These are phyloP conservation scores for Colletotrichum tropicale DNA, from an alignment of 2,329 filamentous ascomycete species.

Conservation along the genomic window DNA sequence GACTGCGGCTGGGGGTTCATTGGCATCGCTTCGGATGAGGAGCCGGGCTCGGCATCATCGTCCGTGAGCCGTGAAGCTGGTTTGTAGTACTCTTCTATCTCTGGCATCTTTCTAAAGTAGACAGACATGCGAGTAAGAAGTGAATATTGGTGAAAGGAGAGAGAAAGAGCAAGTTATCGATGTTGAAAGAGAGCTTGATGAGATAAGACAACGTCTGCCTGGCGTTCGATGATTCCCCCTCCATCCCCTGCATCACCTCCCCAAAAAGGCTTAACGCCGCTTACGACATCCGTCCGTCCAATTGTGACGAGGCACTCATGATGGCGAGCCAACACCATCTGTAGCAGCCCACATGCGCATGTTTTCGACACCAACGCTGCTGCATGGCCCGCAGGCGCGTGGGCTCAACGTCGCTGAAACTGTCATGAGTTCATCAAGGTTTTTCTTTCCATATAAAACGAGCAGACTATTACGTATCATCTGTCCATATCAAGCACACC, in stretches of 20 bases:
- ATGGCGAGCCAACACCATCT: not conserved
- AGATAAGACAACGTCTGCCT: not conserved
- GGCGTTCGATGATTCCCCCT: not conserved
- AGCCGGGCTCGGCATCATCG: not conserved
- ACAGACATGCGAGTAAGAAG: not conserved
- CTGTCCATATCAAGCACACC: not conserved
- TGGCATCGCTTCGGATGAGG: not conserved
- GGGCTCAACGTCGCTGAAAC: not conserved
- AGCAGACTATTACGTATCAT: slow-evolving; percentile 12
- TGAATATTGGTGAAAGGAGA: not conserved
- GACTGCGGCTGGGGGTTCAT: not conserved
- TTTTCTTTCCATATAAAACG: not conserved
- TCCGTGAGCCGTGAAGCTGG: not conserved
- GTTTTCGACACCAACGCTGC: not conserved
- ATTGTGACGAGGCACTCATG: not conserved
- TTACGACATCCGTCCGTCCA: not conserved
- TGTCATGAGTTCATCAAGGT: not conserved
- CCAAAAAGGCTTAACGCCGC: slow-evolving; percentile 6
- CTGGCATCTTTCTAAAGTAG: not conserved
- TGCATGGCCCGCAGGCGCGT: not conserved
- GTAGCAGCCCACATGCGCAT: not conserved
- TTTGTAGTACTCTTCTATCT: not conserved
- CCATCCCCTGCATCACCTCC: not conserved
- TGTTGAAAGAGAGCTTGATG: not conserved
- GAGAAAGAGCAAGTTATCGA: not conserved